Percentiles rank a stretch among this genome's conserved stretches.
phyloP scores from a whole-genome alignment of 495 filamentous ascomycete species.

The Astrocystis sublimbata region DNA sequence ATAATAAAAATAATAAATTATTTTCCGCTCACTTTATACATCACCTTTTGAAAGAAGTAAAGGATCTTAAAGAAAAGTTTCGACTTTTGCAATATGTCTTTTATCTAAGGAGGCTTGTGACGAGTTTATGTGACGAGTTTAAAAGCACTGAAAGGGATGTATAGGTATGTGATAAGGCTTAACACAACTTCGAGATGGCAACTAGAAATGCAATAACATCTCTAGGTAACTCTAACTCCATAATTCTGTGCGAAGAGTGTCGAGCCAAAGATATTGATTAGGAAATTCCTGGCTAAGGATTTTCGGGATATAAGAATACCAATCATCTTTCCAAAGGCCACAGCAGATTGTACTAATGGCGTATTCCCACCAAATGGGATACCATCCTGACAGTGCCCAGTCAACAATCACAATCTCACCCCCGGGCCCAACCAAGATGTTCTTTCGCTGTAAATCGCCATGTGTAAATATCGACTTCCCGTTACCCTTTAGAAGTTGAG shows the following conservation, averaged over 20 bases:
- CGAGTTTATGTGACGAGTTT: no score
- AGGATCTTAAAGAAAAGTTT: no score
- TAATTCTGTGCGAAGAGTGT: neutral
- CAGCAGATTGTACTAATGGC: neutral
- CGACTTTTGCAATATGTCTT: no score
- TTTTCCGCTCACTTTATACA: no score
- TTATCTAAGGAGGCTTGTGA: no score
- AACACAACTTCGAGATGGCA: no score
- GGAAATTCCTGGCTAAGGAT: neutral
- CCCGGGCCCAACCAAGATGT: neutral
- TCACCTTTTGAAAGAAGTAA: no score
- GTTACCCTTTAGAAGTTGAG: neutral
- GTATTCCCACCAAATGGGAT: conserved; percentile 1
- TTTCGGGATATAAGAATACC: conserved; percentile 1
- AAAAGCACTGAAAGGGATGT: no score
- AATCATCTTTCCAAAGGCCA: conserved; percentile 1
- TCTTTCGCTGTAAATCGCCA: neutral
- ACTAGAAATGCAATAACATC: no score
- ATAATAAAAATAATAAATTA: no score
- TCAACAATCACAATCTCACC: neutral
- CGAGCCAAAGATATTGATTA: neutral
- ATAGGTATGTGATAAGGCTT: no score
- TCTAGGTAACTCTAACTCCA: conserved; percentile 10
- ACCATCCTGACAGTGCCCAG: neutral
- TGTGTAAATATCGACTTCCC: conserved; percentile 2